Evolutionary conservation across 2,329 filamentous ascomycete genomes (phyloP).

Genomic region (Zymoseptoria tritici): DNA sequence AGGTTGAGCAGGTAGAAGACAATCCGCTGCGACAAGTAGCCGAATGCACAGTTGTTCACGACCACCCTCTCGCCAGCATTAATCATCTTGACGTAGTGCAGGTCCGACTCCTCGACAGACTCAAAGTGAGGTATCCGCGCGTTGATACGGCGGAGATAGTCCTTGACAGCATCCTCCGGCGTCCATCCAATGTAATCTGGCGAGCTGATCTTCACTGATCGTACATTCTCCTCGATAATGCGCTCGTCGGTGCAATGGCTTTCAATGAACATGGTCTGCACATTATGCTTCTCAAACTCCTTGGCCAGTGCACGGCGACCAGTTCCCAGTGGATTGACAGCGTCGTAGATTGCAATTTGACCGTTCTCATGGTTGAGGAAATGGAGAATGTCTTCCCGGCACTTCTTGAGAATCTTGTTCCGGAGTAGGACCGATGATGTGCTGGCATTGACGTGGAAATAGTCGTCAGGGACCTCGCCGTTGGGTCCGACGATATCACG

Average conservation of each 20-base stretch:
- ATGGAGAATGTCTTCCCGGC: conserved; percentile 90
- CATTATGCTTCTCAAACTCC: conserved; percentile 95
- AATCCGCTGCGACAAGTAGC: conserved; percentile 92
- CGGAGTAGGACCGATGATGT: conserved; percentile 85
- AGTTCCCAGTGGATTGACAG: conserved; percentile 82
- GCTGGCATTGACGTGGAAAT: conserved; percentile 93
- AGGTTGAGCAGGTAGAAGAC: conserved; percentile 97
- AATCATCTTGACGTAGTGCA: conserved; percentile 99
- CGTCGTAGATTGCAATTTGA: conserved; percentile 96
- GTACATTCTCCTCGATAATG: conserved; percentile 92
- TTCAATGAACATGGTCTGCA: conserved; percentile 93
- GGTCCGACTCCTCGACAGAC: conserved; percentile 86
- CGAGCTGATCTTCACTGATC: conserved; percentile 94
- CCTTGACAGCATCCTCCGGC: conserved; percentile 80
- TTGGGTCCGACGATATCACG: conserved; percentile 80
- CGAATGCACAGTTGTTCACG: conserved; percentile 95
- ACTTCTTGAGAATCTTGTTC: conserved; percentile 96
- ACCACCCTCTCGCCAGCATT: conserved; percentile 89
- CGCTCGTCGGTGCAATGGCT: conserved; percentile 88
- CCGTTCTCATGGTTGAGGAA: conserved; percentile 97
- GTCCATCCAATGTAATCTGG: conserved; percentile 94
- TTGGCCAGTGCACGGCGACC: conserved; percentile 80
- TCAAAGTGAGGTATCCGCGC: conserved; percentile 93
- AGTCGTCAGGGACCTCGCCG: conserved; percentile 85
- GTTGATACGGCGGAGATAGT: conserved; percentile 84